A percentile compares a stretch with the other conserved stretches of the same genome.
Conservation (phyloP, 176 grass and related monocot species). For the Carex pumila region DNA sequence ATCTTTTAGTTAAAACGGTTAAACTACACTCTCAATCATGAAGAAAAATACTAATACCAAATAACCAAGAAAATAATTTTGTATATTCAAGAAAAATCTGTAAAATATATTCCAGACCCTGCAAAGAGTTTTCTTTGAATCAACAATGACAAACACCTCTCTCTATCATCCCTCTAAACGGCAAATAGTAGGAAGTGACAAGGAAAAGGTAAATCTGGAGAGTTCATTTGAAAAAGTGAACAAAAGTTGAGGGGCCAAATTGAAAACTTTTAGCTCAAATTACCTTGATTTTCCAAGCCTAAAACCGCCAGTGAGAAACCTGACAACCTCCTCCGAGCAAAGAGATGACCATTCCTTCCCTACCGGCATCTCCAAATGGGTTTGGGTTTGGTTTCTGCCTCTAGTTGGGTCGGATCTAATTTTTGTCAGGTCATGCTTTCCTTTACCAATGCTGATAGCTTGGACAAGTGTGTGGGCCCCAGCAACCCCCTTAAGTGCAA, state of each 20-base stretch:
- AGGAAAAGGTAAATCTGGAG: not conserved
- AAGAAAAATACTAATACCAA: not conserved
- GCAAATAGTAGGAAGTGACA: not conserved
- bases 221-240: not conserved
- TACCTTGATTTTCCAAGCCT: constrained; percentile 82
- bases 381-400: constrained; percentile 36
- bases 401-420: constrained; percentile 68
- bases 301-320: constrained; percentile 88
- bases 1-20: not conserved
- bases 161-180: not conserved
- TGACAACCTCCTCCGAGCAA: constrained; percentile 62
- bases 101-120: not conserved
- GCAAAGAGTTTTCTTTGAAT: not conserved
- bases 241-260: not conserved
- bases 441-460: constrained; percentile 76
- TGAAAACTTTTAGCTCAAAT: not conserved
- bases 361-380: constrained; percentile 61
- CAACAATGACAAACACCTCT: not conserved
- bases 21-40: not conserved
- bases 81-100: not conserved
- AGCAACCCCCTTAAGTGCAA: constrained; percentile 51
- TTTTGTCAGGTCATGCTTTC: constrained; percentile 83
- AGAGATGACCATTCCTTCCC: constrained; percentile 88
- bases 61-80: not conserved
- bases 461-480: constrained; percentile 53